Evolutionary conservation across 1,284 basidiomycete species (phyloP).

Genomic region (Cryptococcus sp.): DNA sequence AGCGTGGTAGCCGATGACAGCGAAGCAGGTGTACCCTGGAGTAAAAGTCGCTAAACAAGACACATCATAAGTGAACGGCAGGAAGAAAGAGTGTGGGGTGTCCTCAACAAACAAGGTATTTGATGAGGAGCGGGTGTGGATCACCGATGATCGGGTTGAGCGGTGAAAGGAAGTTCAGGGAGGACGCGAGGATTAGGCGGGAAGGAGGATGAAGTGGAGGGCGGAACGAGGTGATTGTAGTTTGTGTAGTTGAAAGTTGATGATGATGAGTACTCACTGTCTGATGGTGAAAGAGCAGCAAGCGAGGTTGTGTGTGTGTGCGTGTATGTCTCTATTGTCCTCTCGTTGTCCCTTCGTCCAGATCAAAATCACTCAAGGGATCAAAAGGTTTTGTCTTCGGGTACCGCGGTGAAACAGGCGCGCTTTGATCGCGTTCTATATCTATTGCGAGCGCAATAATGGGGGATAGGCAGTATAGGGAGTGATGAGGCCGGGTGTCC

Average conservation of each 20-base stretch:
- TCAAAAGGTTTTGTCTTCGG: no score
- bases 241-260: slow-evolving; percentile 22
- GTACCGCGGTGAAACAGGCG: no score
- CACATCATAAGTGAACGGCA: background rate
- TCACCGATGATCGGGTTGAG: background rate
- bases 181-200: slow-evolving; percentile 37
- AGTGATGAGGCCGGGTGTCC: no score
- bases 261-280: no score
- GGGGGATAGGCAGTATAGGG: no score
- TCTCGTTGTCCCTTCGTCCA: background rate
- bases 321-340: background rate
- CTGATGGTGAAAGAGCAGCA: no score
- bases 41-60: background rate
- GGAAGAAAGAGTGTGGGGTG: background rate
- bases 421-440: background rate
- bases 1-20: background rate
- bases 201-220: slow-evolving; percentile 8
- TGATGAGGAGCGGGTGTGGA: background rate
- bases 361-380: no score
- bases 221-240: slow-evolving; percentile 13
- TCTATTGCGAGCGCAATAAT: background rate
- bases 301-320: background rate
- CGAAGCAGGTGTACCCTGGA: background rate
- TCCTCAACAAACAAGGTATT: background rate
- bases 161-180: slow-evolving; percentile 58